A percentile compares a stretch with the other conserved stretches of the same genome.
These are phyloP conservation scores for Xerocomus amazonicus DNA, from an alignment of 1,284 basidiomycete genomes.

Conservation along the genomic window DNA sequence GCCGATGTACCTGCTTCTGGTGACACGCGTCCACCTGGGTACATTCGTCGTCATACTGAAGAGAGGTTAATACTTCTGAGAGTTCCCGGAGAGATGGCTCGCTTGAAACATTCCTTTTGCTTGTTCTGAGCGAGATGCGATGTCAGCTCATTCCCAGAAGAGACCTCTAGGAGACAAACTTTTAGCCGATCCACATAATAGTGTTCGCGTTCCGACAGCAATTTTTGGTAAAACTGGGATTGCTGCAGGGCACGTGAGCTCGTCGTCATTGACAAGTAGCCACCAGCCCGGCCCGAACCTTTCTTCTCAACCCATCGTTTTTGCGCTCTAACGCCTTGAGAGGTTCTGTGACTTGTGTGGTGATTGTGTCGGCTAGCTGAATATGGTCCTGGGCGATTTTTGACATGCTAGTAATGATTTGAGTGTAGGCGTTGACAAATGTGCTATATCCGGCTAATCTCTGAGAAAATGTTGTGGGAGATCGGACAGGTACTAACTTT, in stretches of 20 bases:
- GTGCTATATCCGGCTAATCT: conserved; percentile 45
- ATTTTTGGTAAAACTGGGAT: conserved; percentile 65
- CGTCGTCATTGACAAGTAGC: conserved; percentile 4
- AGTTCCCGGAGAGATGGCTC: not conserved
- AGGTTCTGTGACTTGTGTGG: conserved; percentile 59
- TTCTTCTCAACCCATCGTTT: conserved; percentile 66
- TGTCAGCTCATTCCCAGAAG: conserved; percentile 5
- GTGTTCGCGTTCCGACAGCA: conserved; percentile 66
- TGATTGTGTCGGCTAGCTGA: conserved; percentile 59
- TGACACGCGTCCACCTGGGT: conserved; percentile 63
- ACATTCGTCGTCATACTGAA: conserved; percentile 76
- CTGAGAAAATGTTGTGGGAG: conserved; percentile 12
- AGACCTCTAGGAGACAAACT: conserved; percentile 38
- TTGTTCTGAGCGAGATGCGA: conserved; percentile 49
- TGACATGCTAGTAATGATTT: conserved; percentile 58
- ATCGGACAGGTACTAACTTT: conserved; percentile 43
- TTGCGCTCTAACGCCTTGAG: conserved; percentile 56
- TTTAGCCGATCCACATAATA: conserved; percentile 65
- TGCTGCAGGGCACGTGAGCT: conserved; percentile 42
- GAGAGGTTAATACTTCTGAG: conserved; percentile 7
- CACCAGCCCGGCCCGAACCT: conserved; percentile 36
- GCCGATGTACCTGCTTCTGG: conserved; percentile 63
- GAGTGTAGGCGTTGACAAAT: conserved; percentile 60
- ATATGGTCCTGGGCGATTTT: conserved; percentile 66
- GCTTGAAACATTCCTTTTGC: conserved; percentile 52